phyloP scores from a whole-genome alignment of 306 rosid species.

The Quercus ilex region DNA sequence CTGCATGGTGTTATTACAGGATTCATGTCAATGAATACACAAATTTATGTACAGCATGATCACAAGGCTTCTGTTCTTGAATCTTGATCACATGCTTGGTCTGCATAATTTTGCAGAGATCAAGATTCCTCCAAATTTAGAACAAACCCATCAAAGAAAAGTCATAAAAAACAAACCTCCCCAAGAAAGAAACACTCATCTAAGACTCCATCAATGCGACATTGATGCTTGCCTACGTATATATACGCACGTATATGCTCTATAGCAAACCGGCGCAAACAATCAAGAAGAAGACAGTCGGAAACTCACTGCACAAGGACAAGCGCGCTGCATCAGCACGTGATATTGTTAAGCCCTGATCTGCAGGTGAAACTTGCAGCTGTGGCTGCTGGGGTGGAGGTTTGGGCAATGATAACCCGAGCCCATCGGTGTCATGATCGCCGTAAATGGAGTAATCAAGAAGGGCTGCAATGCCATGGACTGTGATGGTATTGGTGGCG shows the following conservation, averaged over 20 bases:
- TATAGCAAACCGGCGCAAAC: constrained; percentile 20
- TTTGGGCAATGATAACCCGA: background rate
- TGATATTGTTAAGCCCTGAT: background rate
- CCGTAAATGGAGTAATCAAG: constrained; percentile 52
- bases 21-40: background rate
- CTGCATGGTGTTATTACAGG: no score
- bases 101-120: background rate
- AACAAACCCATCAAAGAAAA: background rate
- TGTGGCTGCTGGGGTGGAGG: background rate
- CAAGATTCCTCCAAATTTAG: background rate
- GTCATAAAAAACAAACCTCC: background rate
- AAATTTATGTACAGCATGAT: background rate
- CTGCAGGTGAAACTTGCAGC: no score
- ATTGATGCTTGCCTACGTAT: no score
- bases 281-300: constrained; percentile 25
- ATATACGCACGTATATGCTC: no score
- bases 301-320: constrained; percentile 16
- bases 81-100: background rate
- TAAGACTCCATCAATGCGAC: background rate
- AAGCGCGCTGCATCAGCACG: constrained; percentile 24
- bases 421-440: background rate
- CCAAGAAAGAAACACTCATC: background rate
- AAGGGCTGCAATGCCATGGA: constrained; percentile 44
- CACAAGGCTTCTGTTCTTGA: background rate
- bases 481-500: constrained; percentile 33